Conservation (phyloP, 768 basidiomycete species). For the Lentinula sp. region DNA sequence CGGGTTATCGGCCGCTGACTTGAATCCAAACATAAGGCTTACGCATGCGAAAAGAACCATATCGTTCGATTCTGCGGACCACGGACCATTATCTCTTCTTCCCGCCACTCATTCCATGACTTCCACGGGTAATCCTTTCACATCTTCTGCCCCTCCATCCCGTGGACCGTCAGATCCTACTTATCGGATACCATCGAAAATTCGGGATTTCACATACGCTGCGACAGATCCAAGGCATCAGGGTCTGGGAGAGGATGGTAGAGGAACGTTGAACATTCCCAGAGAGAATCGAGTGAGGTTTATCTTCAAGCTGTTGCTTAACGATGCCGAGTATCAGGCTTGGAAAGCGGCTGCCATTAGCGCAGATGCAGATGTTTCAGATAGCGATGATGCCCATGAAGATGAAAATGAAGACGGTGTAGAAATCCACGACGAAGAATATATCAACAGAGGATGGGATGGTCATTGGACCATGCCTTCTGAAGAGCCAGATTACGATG, state of each 20-base stretch:
- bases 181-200: constrained; percentile 1
- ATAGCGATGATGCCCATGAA: background rate
- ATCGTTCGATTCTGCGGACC: background rate
- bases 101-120: constrained; percentile 1
- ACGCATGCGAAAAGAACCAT: background rate
- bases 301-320: background rate
- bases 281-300: background rate
- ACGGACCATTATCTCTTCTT: background rate
- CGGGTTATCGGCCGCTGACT: background rate
- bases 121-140: background rate
- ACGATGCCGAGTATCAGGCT: background rate
- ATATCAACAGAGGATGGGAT: background rate
- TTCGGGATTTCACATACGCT: background rate
- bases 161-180: background rate
- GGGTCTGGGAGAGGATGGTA: constrained; percentile 3
- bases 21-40: background rate
- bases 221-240: constrained; percentile 5
- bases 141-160: background rate
- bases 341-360: background rate
- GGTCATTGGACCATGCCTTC: background rate
- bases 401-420: background rate
- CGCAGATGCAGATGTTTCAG: background rate
- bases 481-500: constrained; percentile 1
- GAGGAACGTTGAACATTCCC: background rate
- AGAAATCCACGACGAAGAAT: background rate